Evolutionary conservation across 1,284 basidiomycete species (phyloP).

Genomic region (Sanghuangporus weigelae): DNA sequence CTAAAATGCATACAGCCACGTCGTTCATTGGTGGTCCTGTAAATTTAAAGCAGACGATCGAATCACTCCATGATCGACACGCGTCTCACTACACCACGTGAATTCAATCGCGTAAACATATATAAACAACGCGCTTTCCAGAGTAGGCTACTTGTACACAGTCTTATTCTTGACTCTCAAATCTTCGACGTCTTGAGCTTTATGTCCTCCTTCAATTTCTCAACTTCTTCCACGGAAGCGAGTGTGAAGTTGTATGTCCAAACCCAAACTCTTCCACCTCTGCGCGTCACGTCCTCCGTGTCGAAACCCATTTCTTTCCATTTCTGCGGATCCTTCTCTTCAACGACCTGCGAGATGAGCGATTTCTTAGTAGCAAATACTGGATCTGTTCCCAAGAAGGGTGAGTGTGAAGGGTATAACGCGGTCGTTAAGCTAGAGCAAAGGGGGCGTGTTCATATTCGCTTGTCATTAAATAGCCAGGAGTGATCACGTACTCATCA

Average conservation of each 20-base stretch:
- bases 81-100: background rate
- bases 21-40: background rate
- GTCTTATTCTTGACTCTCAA: background rate
- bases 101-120: background rate
- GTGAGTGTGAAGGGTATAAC: conserved; percentile 35
- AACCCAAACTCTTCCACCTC: conserved; percentile 28
- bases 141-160: background rate
- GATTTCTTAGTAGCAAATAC: conserved; percentile 39
- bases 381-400: conserved; percentile 37
- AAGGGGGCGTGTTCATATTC: background rate
- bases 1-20: conserved; percentile 48
- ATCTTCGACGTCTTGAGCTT: background rate
- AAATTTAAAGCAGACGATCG: background rate
- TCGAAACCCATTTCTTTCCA: conserved; percentile 32
- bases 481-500: conserved; percentile 26
- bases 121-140: background rate
- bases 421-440: conserved; percentile 31
- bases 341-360: conserved; percentile 30
- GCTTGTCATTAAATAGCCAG: background rate
- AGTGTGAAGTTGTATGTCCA: conserved; percentile 35
- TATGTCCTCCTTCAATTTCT: conserved; percentile 24
- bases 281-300: conserved; percentile 27
- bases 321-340: conserved; percentile 28
- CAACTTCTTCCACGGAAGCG: conserved; percentile 30
- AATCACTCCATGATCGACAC: background rate